phyloP scores from a whole-genome alignment of 2,329 filamentous ascomycete genomes.

The Aureobasidium uvarum region DNA sequence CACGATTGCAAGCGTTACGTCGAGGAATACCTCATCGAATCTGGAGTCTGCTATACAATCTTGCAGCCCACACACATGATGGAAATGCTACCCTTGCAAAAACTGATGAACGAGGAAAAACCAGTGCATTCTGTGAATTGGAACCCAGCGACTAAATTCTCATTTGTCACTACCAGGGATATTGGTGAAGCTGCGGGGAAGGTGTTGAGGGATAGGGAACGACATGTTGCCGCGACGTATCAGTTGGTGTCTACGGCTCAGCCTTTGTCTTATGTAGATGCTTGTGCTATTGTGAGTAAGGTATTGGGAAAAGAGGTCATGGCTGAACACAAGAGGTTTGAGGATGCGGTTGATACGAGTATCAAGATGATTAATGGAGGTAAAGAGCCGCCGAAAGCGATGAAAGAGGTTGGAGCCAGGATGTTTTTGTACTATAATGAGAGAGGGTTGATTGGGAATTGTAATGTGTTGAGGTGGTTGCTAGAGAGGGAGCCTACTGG shows the following conservation, averaged over 20 bases:
- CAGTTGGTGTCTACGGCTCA: constrained; percentile 32
- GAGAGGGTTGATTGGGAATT: constrained; percentile 31
- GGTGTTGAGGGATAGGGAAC: constrained; percentile 34
- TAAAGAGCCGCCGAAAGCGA: constrained; percentile 17
- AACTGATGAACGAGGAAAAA: constrained; percentile 31
- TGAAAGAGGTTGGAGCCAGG: constrained; percentile 26
- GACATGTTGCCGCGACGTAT: constrained; percentile 36
- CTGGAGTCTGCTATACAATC: constrained; percentile 39
- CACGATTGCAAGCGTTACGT: constrained; percentile 41
- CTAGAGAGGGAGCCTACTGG: constrained; percentile 29
- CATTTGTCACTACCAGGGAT: constrained; percentile 34
- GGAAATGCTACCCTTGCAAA: constrained; percentile 35
- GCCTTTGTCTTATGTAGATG: constrained; percentile 30
- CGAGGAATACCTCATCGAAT: constrained; percentile 42
- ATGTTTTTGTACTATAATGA: constrained; percentile 32
- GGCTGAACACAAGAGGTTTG: constrained; percentile 30
- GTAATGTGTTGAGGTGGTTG: constrained; percentile 31
- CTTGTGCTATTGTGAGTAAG: constrained; percentile 29
- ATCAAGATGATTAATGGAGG: constrained; percentile 28
- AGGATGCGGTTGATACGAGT: constrained; percentile 30
- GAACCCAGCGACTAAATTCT: constrained; percentile 33
- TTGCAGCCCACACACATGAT: constrained; percentile 41
- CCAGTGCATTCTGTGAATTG: constrained; percentile 33
- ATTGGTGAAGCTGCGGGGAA: constrained; percentile 33
- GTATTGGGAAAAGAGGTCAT: constrained; percentile 35